These are phyloP conservation scores for Tricholoma flavovirens DNA, from an alignment of 768 basidiomycete species.

Conservation along the genomic window DNA sequence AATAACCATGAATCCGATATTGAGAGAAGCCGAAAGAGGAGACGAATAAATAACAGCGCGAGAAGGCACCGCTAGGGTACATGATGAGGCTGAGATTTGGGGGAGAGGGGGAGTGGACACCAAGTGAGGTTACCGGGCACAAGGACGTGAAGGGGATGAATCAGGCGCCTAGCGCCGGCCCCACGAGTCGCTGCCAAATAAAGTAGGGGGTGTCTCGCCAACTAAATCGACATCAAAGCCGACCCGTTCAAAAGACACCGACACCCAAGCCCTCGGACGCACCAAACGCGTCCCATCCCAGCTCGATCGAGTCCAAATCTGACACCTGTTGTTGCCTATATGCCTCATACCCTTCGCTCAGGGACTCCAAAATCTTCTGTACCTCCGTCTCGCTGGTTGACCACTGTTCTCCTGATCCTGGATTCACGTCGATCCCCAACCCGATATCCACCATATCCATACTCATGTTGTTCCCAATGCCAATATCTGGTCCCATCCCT, in stretches of 20 bases:
- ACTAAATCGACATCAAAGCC: too few species aligned
- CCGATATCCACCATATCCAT: slow-evolving; percentile 8
- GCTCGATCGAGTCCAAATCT: slow-evolving; percentile 4
- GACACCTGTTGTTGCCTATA: slow-evolving; percentile 6
- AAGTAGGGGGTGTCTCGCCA: background rate
- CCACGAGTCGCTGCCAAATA: background rate
- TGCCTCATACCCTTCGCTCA: slow-evolving; percentile 7
- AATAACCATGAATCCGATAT: background rate
- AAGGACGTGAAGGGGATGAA: background rate
- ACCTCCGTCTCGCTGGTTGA: slow-evolving; percentile 12
- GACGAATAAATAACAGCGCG: too few species aligned
- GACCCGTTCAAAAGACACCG: slow-evolving; percentile 10
- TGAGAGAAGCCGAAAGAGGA: background rate
- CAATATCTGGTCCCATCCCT: too few species aligned
- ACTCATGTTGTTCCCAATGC: slow-evolving; percentile 7
- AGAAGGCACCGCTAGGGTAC: background rate
- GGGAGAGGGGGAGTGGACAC: background rate
- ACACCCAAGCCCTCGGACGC: slow-evolving; percentile 5
- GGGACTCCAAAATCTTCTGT: slow-evolving; percentile 16
- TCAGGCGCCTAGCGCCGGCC: background rate
- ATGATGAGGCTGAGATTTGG: background rate
- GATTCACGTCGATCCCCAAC: slow-evolving; percentile 2
- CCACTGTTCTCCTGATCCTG: background rate
- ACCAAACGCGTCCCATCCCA: slow-evolving; percentile 9
- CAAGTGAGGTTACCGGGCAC: background rate